A percentile compares a stretch with the other conserved stretches of the same genome.
Evolutionary conservation across 768 basidiomycete species (phyloP).

Genomic region (Collybia mongolica): DNA sequence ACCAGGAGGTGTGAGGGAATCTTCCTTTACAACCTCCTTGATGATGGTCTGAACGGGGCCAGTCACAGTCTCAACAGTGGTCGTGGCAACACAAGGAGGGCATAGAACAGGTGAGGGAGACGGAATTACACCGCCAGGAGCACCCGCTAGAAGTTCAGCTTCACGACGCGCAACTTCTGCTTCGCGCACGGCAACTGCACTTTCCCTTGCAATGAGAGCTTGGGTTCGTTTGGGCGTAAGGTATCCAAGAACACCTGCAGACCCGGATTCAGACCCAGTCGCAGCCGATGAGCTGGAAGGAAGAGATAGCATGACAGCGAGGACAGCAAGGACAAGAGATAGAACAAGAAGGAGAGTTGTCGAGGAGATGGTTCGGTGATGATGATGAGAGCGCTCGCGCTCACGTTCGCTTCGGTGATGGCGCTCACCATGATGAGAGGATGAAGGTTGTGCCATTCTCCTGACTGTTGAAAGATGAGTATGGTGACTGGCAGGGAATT

Average conservation of each 20-base stretch:
- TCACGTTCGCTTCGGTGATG: conserved; percentile 50
- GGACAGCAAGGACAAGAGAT: conserved; percentile 80
- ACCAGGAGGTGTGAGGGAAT: conserved; percentile 74
- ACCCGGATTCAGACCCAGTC: conserved; percentile 34
- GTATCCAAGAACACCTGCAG: conserved; percentile 65
- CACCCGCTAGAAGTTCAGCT: conserved; percentile 79
- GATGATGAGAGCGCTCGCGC: conserved; percentile 64
- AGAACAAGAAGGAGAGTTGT: conserved; percentile 86
- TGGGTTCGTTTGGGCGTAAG: conserved; percentile 83
- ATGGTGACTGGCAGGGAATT: conserved; percentile 3
- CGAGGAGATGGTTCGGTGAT: conserved; percentile 84
- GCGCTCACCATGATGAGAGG: conserved; percentile 73
- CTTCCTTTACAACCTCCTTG: conserved; percentile 85
- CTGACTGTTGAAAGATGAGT: conserved; percentile 44
- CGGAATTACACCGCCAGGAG: conserved; percentile 77
- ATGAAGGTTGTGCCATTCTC: conserved; percentile 81
- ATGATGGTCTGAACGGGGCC: conserved; percentile 74
- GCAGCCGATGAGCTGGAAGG: conserved; percentile 51
- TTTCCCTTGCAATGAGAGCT: conserved; percentile 76
- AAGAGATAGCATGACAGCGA: conserved; percentile 89
- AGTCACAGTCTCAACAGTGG: conserved; percentile 54
- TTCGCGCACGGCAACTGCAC: conserved; percentile 77
- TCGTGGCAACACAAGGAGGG: conserved; percentile 54
- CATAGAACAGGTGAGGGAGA: conserved; percentile 51
- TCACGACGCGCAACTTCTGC: conserved; percentile 89